Conservation (phyloP, 208 protist species). For the Novymonas esmeraldas region DNA sequence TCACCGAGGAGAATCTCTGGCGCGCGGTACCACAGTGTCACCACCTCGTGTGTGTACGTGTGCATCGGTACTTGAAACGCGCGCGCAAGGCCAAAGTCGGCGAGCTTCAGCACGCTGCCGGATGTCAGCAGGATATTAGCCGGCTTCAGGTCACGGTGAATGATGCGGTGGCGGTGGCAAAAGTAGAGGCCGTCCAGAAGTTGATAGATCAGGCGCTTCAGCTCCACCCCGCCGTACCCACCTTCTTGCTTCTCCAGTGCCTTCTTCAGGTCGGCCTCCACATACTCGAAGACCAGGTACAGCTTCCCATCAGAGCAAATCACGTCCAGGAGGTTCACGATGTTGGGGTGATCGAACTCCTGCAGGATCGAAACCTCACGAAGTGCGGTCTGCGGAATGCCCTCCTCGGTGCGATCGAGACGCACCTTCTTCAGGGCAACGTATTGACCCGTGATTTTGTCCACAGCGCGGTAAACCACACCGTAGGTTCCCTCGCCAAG, state of each 20-base stretch:
- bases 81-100: slow-evolving; percentile 98
- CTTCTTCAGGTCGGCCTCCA: slow-evolving; percentile 97
- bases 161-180: slow-evolving; percentile 93
- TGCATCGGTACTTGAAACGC: slow-evolving; percentile 98
- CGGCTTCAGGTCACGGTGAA: slow-evolving; percentile 96
- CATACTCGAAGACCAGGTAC: slow-evolving; percentile 93
- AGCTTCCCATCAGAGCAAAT: slow-evolving; percentile 90
- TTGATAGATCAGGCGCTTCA: slow-evolving; percentile 92
- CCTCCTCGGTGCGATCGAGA: slow-evolving; percentile 97
- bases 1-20: slow-evolving; percentile 99
- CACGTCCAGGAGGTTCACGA: slow-evolving; percentile 94
- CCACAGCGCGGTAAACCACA: slow-evolving; percentile 90
- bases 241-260: slow-evolving; percentile 91
- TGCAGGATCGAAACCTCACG: slow-evolving; percentile 98
- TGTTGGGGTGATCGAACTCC: slow-evolving; percentile 97
- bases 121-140: slow-evolving; percentile 95
- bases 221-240: slow-evolving; percentile 66
- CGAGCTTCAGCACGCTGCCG: slow-evolving; percentile 89
- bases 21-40: slow-evolving; percentile 99
- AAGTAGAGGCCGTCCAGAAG: slow-evolving; percentile 91
- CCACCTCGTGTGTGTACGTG: slow-evolving; percentile 99
- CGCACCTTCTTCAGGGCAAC: slow-evolving; percentile 98
- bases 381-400: slow-evolving; percentile 97
- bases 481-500: slow-evolving; percentile 94
- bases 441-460: slow-evolving; percentile 79